Evolutionary conservation across 768 basidiomycete species (phyloP), one percentile per base, ranked within the genome.

Genomic region (Termitomyces sp.): DNA sequence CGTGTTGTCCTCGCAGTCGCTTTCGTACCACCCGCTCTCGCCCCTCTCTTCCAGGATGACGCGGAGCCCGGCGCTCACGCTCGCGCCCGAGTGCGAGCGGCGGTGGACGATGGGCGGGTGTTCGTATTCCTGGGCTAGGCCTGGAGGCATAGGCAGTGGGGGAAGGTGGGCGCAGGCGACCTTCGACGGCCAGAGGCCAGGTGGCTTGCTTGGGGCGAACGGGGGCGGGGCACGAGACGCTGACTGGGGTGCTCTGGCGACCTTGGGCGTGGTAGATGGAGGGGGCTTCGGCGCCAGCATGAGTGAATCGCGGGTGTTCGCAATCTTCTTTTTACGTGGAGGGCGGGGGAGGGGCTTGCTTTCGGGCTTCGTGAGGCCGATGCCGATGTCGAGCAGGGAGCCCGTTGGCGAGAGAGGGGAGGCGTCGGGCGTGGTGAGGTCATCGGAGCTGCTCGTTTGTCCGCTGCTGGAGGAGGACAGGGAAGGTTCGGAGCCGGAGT

Each of bases 271-370:
- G 18, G 38, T 2, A 18, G 40, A 13, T 36, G 13, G 13, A 26
- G 38, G 28, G 30, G 49, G 3, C 26, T 44, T 47, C 14, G 46
- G 58, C 40, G 56, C 3, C 16, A 55, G 44, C 22, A 10, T 14
- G 35, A 62, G 59, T 0, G 61, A 62, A 35, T 62, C 61, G 8
- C 61, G 61, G 5, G 61, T 30, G 22, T 60, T 36, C 2, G 52
- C 38, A 13, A 62, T 60, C 52, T 56, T 55, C 58, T 60, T 60
- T 43, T 43, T 52, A 40, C 50, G 55, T 40, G 35, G 28, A 33
- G 26, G 20, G 6, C 20, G 54, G 43, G 51, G 24, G 33, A 32
- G 8, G 35, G 47, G 13, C 45, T 56, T 35, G 47, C 33, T 18
- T 32, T 53, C 33, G 16, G 24, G 20, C 32, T 52, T 22, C 26